These are phyloP conservation scores for Trebouxia gelatinosa DNA, from an alignment of 163 green algal species.

Conservation along the genomic window DNA sequence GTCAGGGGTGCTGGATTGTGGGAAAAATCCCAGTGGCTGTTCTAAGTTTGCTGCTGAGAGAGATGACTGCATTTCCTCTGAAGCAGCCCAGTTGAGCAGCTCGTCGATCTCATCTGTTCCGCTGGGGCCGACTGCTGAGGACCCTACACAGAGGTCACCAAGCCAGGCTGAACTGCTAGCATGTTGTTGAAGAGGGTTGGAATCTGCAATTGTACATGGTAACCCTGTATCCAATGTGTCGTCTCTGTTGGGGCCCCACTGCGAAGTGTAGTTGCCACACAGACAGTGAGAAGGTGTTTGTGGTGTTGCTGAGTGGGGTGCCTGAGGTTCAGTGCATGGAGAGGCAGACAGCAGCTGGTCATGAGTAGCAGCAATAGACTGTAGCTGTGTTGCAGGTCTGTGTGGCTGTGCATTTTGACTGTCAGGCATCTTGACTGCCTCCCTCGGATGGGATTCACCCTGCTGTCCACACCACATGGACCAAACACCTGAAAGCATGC, in stretches of 20 bases:
- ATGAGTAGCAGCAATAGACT: not conserved
- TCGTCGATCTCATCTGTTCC: not conserved
- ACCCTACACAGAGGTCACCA: not conserved
- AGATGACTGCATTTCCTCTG: too few species aligned
- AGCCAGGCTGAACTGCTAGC: too few species aligned
- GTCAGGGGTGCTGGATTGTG: too few species aligned
- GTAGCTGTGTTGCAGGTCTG: too few species aligned
- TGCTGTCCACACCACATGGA: too few species aligned
- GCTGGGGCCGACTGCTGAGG: not conserved
- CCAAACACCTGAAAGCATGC: not conserved
- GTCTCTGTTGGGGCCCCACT: not conserved
- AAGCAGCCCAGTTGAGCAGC: conserved; percentile 4
- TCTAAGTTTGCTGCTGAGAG: too few species aligned
- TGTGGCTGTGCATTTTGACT: not conserved
- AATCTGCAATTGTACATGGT: not conserved
- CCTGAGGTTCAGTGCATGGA: not conserved
- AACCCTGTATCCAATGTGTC: not conserved
- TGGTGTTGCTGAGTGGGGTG: not conserved
- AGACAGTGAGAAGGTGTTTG: not conserved
- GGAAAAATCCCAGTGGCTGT: too few species aligned
- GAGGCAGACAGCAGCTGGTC: not conserved
- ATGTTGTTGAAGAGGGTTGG: not conserved
- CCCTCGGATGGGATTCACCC: too few species aligned
- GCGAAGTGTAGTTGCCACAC: not conserved
- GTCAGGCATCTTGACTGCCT: not conserved